Conservation (phyloP, 2,329 filamentous ascomycete species). For the Boeremia lycopersici region DNA sequence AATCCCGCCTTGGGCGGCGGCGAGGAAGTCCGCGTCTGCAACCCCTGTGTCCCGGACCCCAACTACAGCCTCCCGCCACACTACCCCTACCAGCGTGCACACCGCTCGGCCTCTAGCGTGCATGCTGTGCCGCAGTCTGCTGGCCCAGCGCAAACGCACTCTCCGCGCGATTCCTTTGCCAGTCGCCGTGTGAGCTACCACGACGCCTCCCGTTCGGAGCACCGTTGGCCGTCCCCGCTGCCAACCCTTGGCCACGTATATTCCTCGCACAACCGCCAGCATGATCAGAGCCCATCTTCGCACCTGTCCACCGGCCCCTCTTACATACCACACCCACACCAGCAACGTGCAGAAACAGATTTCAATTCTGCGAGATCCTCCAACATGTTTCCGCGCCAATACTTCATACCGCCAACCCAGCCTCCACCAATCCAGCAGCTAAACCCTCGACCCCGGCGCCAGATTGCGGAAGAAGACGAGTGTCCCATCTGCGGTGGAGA, state of each 20-base stretch:
- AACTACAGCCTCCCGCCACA: constrained; percentile 65
- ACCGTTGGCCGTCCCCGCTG: constrained; percentile 34
- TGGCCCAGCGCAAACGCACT: constrained; percentile 25
- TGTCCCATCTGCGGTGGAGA: constrained; percentile 78
- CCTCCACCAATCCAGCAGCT: constrained; percentile 21
- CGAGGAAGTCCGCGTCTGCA: constrained; percentile 72
- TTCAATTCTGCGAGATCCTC: constrained; percentile 20
- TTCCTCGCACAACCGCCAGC: constrained; percentile 15
- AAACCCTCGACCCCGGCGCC: constrained; percentile 30
- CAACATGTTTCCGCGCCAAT: constrained; percentile 25
- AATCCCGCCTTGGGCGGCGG: constrained; percentile 66
- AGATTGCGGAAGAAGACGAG: constrained; percentile 71
- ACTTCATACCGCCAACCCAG: constrained; percentile 19
- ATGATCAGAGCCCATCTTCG: constrained; percentile 19
- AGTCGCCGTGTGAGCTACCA: constrained; percentile 35
- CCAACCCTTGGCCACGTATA: constrained; percentile 21
- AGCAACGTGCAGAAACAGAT: constrained; percentile 14
- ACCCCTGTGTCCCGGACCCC: constrained; percentile 74
- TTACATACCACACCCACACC: constrained; percentile 1
- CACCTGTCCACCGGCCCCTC: constrained; percentile 11
- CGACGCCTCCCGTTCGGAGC: constrained; percentile 23
- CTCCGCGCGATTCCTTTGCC: constrained; percentile 28
- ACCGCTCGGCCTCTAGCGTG: constrained; percentile 29
- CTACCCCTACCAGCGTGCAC: constrained; percentile 38
- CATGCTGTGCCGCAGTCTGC: constrained; percentile 25